These are phyloP conservation scores for Actinomortierella wolfii DNA, from an alignment of 371 early-diverging fungal species.

Conservation along the genomic window DNA sequence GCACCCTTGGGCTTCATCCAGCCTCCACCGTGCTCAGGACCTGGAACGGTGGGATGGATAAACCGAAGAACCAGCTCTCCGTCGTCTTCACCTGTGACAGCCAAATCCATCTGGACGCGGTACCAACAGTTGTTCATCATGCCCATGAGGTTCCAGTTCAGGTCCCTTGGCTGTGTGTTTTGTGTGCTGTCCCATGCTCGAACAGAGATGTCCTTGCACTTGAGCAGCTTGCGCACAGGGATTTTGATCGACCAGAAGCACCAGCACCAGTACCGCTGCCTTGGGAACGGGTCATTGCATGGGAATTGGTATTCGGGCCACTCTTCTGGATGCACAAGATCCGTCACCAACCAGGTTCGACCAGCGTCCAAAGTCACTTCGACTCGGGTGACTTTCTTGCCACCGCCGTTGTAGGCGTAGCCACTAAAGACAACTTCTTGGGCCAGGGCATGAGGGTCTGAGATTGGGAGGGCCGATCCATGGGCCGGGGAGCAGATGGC, in stretches of 20 bases:
- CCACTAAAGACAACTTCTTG: conserved; percentile 56
- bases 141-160: conserved; percentile 84
- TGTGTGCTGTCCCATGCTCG: conserved; percentile 76
- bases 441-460: conserved; percentile 18
- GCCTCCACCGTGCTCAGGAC: conserved; percentile 47
- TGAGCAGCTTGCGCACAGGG: conserved; percentile 52
- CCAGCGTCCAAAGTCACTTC: conserved; percentile 84
- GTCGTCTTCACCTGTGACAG: conserved; percentile 17
- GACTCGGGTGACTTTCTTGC: conserved; percentile 72
- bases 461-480: conserved; percentile 16
- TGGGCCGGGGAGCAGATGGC: conserved; percentile 58
- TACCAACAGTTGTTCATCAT: conserved; percentile 86
- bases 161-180: conserved; percentile 75
- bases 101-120: conserved; percentile 52
- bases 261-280: conserved; percentile 72
- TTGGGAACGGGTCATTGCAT: conserved; percentile 20
- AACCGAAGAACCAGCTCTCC: conserved; percentile 44
- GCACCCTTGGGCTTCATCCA: conserved; percentile 50
- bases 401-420: conserved; percentile 81
- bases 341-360: conserved; percentile 70
- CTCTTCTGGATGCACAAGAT: conserved; percentile 51
- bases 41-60: conserved; percentile 59
- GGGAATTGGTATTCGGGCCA: conserved; percentile 22
- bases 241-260: conserved; percentile 65
- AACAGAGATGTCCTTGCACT: conserved; percentile 60